A percentile compares a stretch with the other conserved stretches of the same genome.
Conservation (phyloP, 2,329 filamentous ascomycete species). For the Exophiala spinifera region DNA sequence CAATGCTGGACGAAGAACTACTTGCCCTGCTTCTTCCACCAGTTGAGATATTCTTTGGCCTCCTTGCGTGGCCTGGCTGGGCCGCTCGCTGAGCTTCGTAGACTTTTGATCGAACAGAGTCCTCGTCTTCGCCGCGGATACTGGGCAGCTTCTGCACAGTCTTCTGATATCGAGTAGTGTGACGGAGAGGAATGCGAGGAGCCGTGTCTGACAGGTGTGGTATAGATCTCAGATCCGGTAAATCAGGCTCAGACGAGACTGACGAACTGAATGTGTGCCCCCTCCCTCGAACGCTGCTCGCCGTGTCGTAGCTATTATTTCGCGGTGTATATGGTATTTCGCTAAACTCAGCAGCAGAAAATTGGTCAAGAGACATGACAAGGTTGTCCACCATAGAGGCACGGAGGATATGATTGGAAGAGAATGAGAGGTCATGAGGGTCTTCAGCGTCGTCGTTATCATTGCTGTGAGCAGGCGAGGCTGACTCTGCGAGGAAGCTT, state of each 20-base stretch:
- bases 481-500: constrained; percentile 19
- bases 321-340: constrained; percentile 16
- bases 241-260: constrained; percentile 55
- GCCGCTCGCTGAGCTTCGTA: constrained; percentile 35
- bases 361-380: constrained; percentile 86
- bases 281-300: constrained; percentile 44
- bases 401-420: constrained; percentile 70
- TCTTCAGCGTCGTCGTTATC: constrained; percentile 46
- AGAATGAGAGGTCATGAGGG: constrained; percentile 83
- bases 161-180: constrained; percentile 22
- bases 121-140: constrained; percentile 48
- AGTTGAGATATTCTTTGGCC: constrained; percentile 45
- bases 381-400: constrained; percentile 95
- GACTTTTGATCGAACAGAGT: constrained; percentile 37
- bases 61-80: constrained; percentile 29
- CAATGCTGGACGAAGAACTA: constrained; percentile 74
- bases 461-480: constrained; percentile 8
- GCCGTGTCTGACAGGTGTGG: constrained; percentile 32
- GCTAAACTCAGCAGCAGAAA: constrained; percentile 49
- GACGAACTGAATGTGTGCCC: constrained; percentile 62
- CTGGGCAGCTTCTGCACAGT: constrained; percentile 60
- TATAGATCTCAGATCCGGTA: constrained; percentile 35
- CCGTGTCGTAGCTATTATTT: constrained; percentile 25
- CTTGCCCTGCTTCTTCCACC: constrained; percentile 65
- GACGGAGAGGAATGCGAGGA: constrained; percentile 30